phyloP scores from a whole-genome alignment of 129 eudicot genomes.

The Lactuca sativa region DNA sequence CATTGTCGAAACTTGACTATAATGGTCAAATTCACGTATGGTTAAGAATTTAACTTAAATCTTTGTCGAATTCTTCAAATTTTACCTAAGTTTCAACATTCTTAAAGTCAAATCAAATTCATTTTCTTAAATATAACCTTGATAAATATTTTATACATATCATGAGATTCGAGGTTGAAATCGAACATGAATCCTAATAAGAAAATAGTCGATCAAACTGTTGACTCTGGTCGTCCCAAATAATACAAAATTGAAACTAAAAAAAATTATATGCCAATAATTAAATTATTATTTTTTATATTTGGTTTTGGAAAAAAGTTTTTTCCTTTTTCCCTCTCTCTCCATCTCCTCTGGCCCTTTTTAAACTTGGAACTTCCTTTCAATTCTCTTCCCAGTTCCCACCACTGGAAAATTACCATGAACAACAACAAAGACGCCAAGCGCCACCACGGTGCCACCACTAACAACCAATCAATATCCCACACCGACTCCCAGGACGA shows the following conservation, averaged over 20 bases:
- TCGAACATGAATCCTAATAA: neutral
- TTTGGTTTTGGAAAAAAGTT: conserved; percentile 26
- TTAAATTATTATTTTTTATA: neutral
- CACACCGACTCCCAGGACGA: conserved; percentile 60
- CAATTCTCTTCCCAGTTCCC: conserved; percentile 12
- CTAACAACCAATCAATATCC: conserved; percentile 51
- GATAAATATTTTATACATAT: too few relatives aligned
- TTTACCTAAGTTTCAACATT: too few relatives aligned
- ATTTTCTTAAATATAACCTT: too few relatives aligned
- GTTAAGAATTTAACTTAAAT: too few relatives aligned
- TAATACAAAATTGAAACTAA: too few relatives aligned
- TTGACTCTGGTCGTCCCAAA: too few relatives aligned
- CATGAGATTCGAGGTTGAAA: too few relatives aligned
- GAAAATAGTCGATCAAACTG: neutral
- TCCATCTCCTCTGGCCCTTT: neutral
- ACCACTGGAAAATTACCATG: conserved; percentile 26
- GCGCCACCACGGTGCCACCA: conserved; percentile 19
- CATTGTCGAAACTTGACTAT: too few relatives aligned
- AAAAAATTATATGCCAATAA: neutral
- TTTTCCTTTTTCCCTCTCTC: conserved; percentile 28
- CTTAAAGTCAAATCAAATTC: too few relatives aligned
- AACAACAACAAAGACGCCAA: conserved; percentile 11
- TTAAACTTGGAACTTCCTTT: conserved; percentile 9
- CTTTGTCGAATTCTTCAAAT: too few relatives aligned
- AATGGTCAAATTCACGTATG: too few relatives aligned